A percentile compares a stretch with the other conserved stretches of the same genome.
These are phyloP conservation scores for Phytophthora sp. DNA, from an alignment of 352 stramenopile species.

Conservation along the genomic window DNA sequence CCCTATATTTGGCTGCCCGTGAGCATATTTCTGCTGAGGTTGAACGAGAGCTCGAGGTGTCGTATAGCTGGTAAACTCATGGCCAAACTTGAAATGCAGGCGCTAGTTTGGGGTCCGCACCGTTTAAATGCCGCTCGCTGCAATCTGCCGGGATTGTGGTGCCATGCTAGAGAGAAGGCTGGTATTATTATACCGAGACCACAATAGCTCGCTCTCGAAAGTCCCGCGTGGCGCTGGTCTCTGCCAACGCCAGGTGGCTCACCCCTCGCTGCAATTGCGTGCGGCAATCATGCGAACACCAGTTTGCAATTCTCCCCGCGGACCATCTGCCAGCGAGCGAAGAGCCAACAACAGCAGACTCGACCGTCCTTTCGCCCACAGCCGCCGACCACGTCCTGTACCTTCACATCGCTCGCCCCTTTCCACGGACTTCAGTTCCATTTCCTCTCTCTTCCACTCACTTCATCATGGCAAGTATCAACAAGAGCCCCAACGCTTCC, in stretches of 20 bases:
- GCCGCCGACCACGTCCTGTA: slow-evolving; percentile 11
- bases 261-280: slow-evolving; percentile 41
- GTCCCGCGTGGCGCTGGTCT: slow-evolving; percentile 18
- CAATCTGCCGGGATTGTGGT: slow-evolving; percentile 8
- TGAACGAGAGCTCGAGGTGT: slow-evolving; percentile 14
- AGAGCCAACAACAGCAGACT: slow-evolving; percentile 40
- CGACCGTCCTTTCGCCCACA: slow-evolving; percentile 5
- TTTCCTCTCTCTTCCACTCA: slow-evolving; percentile 33
- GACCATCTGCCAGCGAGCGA: slow-evolving; percentile 34
- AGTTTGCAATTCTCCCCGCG: slow-evolving; percentile 66
- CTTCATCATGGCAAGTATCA: slow-evolving; percentile 42
- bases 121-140: slow-evolving; percentile 17
- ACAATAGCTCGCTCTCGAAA: slow-evolving; percentile 27
- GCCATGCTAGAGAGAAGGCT: no score
- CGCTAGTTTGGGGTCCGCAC: slow-evolving; percentile 1
- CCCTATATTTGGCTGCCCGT: slow-evolving; percentile 11
- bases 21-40: slow-evolving; percentile 13
- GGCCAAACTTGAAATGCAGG: no score
- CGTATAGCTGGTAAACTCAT: slow-evolving; percentile 1
- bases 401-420: not conserved
- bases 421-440: slow-evolving; percentile 26
- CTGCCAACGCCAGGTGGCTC: slow-evolving; percentile 39
- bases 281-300: slow-evolving; percentile 53
- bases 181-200: slow-evolving; percentile 36
- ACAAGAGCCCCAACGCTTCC: slow-evolving; percentile 13